Evolutionary conservation across 768 basidiomycete species (phyloP), one percentile per base, ranked within the genome.

Genomic region (Russula abietina): DNA sequence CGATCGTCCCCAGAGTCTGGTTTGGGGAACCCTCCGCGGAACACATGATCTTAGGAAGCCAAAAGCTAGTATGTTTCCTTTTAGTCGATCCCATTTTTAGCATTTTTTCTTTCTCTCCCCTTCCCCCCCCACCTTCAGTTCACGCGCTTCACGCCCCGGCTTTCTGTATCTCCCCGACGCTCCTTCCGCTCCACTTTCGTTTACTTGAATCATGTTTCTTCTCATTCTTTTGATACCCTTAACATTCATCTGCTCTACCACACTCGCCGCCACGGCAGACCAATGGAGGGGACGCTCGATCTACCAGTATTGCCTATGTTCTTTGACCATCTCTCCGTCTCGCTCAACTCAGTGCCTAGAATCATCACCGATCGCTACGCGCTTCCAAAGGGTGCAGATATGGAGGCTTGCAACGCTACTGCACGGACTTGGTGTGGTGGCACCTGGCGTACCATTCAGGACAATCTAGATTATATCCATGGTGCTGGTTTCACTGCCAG

Each of bases 391-490:
- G 81, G 81, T n/a, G 75, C 82, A 1, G 75, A 80, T 70, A 72
- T 74, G 38, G 80, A 74, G 61, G 70, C 77, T 55, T 91, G 89
- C 70, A 77, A 87, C 68, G 79, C 83, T 5, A 76, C 72, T 30
- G 70, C 78, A 24, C 87, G 84, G 70, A 87, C 86, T 0, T 91
- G 83, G 79, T 93, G 91, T 64, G 91, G 91, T n/a, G 90, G 91
- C 6, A 90, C 85, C n/a, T 93, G 89, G 88, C 84, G 81, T 57
- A 78, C 83, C 10, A 82, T 93, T 66, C 81, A 78, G 61, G 77
- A 83, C 65, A 87, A 91, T 71, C 78, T 93, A n/a, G 90, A 93
- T 71, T 95, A 93, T 70, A 86, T 95, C 55, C 84, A 91, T 68
- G 73, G 85, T 62, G 88, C 88, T 61, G 91, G 91, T 4, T 91